Evolutionary conservation across 805 yeast species (phyloP).

Genomic region (Saccharomyces kudriavzevii): DNA sequence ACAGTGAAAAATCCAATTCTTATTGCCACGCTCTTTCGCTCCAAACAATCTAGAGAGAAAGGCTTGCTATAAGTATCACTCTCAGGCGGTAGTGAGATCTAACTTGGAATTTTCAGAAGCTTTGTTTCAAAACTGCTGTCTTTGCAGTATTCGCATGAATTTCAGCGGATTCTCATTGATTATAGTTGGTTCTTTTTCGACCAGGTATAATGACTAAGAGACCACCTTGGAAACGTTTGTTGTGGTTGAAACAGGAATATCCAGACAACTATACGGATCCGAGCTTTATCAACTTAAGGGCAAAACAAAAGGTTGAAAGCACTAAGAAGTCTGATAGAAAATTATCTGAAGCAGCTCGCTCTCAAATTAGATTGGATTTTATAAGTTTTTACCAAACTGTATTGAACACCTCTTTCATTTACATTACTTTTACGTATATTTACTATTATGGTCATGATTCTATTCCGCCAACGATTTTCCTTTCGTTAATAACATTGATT

Average conservation of each 20-base stretch:
- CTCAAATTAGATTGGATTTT: constrained; percentile 19
- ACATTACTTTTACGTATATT: constrained; percentile 45
- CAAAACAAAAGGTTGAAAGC: constrained; percentile 9
- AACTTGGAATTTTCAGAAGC: not conserved
- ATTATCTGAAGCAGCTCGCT: constrained; percentile 7
- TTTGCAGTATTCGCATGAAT: not conserved
- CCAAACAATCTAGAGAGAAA: not conserved
- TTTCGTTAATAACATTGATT: constrained; percentile 24
- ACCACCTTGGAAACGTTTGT: constrained; percentile 68
- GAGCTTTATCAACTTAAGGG: constrained; percentile 48
- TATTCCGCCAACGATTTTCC: constrained; percentile 7
- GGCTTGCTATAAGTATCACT: not conserved
- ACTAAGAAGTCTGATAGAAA: constrained; percentile 13
- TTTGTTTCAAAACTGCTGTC: not conserved
- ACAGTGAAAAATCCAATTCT: not conserved
- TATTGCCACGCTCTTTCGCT: not conserved
- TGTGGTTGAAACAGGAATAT: constrained; percentile 77
- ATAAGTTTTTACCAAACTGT: constrained; percentile 30
- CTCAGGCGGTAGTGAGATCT: not conserved
- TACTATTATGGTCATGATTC: constrained; percentile 20
- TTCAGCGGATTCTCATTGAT: not conserved
- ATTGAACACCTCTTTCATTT: constrained; percentile 53
- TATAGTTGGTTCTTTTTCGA: not conserved
- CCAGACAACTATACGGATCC: constrained; percentile 88
- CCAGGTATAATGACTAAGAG: constrained; percentile 8